Conservation (phyloP, 495 filamentous ascomycete genomes). For the Aspergillus nidulans region DNA sequence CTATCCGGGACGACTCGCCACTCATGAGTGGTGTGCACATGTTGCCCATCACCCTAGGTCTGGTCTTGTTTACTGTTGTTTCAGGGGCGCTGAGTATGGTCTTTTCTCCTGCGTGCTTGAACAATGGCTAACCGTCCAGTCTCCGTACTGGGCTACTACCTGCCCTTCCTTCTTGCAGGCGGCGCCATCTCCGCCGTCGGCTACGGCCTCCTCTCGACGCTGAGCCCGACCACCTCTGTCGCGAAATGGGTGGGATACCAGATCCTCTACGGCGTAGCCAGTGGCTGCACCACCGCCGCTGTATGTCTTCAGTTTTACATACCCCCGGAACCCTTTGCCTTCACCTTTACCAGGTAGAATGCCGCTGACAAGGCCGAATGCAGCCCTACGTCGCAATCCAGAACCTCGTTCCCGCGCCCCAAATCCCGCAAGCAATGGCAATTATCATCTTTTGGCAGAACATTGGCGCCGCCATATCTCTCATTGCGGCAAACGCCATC, state of each 20-base stretch:
- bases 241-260: constrained; percentile 62
- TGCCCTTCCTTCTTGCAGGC: constrained; percentile 54
- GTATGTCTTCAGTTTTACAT: neutral
- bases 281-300: constrained; percentile 13
- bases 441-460: constrained; percentile 7
- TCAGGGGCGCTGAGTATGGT: neutral
- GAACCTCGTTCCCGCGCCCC: constrained; percentile 32
- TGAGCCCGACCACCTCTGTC: constrained; percentile 38
- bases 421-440: constrained; percentile 42
- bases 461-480: constrained; percentile 4
- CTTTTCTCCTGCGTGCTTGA: neutral
- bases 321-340: neutral
- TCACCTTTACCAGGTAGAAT: neutral
- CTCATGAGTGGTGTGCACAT: constrained; percentile 28
- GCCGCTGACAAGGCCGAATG: neutral
- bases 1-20: constrained; percentile 22
- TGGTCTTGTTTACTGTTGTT: constrained; percentile 21
- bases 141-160: constrained; percentile 9
- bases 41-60: constrained; percentile 33
- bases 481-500: constrained; percentile 1
- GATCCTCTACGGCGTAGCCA: constrained; percentile 36
- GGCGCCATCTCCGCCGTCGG: constrained; percentile 53
- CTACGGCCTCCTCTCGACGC: constrained; percentile 56
- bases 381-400: constrained; percentile 52
- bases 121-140: neutral